phyloP scores from a whole-genome alignment of 2,329 filamentous ascomycete species.

The Geosmithia flava region DNA sequence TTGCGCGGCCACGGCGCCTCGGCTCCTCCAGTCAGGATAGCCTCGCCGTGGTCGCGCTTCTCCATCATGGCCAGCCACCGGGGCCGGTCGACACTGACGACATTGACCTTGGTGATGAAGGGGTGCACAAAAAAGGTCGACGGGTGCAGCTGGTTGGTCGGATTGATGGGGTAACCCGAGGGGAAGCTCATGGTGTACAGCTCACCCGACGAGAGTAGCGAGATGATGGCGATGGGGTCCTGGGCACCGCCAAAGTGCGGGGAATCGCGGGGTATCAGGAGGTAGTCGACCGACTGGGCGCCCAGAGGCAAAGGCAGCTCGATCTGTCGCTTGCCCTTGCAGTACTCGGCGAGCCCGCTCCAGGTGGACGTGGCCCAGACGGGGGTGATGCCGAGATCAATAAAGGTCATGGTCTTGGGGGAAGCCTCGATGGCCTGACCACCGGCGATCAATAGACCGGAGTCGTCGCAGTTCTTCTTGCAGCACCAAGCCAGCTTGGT shows the following conservation, averaged over 20 bases:
- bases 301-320: slow-evolving; percentile 66
- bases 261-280: slow-evolving; percentile 67
- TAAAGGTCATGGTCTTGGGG: slow-evolving; percentile 70
- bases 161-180: slow-evolving; percentile 78
- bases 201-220: slow-evolving; percentile 74
- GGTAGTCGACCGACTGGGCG: slow-evolving; percentile 67
- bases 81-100: slow-evolving; percentile 64
- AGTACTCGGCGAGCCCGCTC: slow-evolving; percentile 69
- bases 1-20: slow-evolving; percentile 58
- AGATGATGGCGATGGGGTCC: slow-evolving; percentile 78
- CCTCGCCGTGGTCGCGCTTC: slow-evolving; percentile 64
- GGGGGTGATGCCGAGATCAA: slow-evolving; percentile 81
- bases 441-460: slow-evolving; percentile 74
- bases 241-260: slow-evolving; percentile 82
- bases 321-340: slow-evolving; percentile 62
- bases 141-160: slow-evolving; percentile 84
- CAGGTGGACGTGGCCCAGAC: slow-evolving; percentile 86
- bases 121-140: slow-evolving; percentile 84
- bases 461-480: slow-evolving; percentile 88
- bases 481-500: slow-evolving; percentile 78
- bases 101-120: slow-evolving; percentile 61
- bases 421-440: slow-evolving; percentile 56
- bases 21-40: slow-evolving; percentile 67
- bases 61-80: slow-evolving; percentile 90
- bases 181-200: slow-evolving; percentile 85